Base-by-base conservation (phyloP, 2,329 filamentous ascomycete species). In the Hawksworthiomyces lignivorus region DNA sequence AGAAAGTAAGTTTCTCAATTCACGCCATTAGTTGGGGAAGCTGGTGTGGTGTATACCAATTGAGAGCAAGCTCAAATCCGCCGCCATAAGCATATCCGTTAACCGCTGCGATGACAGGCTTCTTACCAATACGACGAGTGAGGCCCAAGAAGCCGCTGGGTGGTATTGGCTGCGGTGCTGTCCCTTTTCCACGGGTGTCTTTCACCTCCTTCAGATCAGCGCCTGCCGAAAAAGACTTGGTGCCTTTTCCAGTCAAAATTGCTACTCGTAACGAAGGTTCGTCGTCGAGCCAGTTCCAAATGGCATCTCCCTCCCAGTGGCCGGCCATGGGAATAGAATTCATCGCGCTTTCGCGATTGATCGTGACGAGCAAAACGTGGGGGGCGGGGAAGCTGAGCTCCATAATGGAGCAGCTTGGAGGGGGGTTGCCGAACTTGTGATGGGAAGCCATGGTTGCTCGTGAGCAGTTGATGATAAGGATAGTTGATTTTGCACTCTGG, bases 51-150 rank as follows among this genome's bases (percentile, higher is more conserved):
- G 12, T 18, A 19, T 7, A 32, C 47, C 68, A 70, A 54, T 80
- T 79, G 5, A 73, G 62, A 7, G 72, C 65, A 56, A 81, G 76
- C 56, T 82, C 78, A 45, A 71, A 74, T 0, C 77, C 77, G 19
- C 74, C 78, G 3, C 77, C 77, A 48, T 77, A 67, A 34, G 73
- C 75, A 15, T 76, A 64, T 7, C 78, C 77, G 52, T 80, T 80
- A 11, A 82, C 75, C 4, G 77, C 78, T 3, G 72, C 74, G 39
- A 82, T 76, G 19, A 82, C 64, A 1, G 77, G 77, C 51, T 82
- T 82, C 55, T 71, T 72, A 27, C 76, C 75, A 9, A 60, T 54
- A 4, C 76, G 62, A 8, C 73, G 64, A 20, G 68, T 69, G 3
- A 79, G 55, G 1, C 54, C 53, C 35, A 53, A 50, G 41, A 58